Conservation (phyloP, 495 filamentous ascomycete genomes). For the Lentithecium fluviatile region DNA sequence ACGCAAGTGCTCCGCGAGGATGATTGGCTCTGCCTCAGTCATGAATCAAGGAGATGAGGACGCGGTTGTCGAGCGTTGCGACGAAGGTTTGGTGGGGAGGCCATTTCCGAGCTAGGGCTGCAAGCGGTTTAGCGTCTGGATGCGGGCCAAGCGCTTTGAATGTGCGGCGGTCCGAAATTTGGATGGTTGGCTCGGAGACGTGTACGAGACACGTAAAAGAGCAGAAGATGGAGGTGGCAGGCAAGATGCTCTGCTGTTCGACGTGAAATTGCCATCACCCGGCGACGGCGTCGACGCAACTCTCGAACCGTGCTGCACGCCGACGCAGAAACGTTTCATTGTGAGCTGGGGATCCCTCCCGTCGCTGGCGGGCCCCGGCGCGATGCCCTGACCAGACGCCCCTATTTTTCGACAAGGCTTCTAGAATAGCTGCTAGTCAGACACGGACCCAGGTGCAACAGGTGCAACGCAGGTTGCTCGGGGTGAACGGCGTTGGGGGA, state of each 20-base stretch:
- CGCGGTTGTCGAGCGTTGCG: slow-evolving; percentile 6
- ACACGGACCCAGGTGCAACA: slow-evolving; percentile 10
- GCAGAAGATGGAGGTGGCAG: no score
- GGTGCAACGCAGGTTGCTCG: slow-evolving; percentile 10
- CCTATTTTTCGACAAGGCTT: slow-evolving; percentile 32
- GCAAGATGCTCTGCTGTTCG: no score
- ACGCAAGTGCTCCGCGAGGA: neutral
- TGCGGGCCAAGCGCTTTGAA: neutral
- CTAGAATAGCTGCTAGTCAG: slow-evolving; percentile 36
- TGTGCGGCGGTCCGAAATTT: neutral
- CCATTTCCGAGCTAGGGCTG: neutral
- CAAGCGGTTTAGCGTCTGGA: neutral
- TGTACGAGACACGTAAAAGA: no score
- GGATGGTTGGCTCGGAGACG: neutral
- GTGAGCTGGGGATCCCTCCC: slow-evolving; percentile 10
- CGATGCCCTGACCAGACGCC: slow-evolving; percentile 4
- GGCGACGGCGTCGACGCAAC: no score
- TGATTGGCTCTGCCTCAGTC: neutral
- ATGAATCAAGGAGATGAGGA: slow-evolving; percentile 35
- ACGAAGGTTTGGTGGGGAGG: slow-evolving; percentile 20
- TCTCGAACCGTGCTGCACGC: no score
- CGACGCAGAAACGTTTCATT: slow-evolving; percentile 25
- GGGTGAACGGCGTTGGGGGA: neutral
- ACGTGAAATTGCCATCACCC: no score
- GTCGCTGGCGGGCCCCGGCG: neutral